Evolutionary conservation across 2,329 filamentous ascomycete species (phyloP).

Genomic region (Chrysoporthe cubensis): DNA sequence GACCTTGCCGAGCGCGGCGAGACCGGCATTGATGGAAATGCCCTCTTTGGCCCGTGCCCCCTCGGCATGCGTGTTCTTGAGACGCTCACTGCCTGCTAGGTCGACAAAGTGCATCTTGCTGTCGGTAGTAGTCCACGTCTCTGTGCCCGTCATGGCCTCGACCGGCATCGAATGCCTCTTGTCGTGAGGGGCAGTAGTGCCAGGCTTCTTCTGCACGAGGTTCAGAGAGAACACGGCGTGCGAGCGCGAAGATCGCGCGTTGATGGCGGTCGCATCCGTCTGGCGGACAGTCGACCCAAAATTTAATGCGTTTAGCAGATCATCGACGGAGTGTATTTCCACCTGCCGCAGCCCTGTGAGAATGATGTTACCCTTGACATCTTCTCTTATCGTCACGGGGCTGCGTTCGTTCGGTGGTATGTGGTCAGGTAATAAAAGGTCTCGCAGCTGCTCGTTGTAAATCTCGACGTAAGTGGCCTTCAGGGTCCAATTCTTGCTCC

Average conservation of each 20-base stretch:
- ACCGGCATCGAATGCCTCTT: conserved; percentile 87
- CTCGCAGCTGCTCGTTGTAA: conserved; percentile 94
- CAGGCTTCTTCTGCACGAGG: conserved; percentile 80
- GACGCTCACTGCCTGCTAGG: conserved; percentile 90
- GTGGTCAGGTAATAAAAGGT: conserved; percentile 81
- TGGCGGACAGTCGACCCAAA: conserved; percentile 94
- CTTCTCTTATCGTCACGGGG: conserved; percentile 89
- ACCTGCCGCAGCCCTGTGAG: conserved; percentile 88
- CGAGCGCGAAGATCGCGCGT: conserved; percentile 95
- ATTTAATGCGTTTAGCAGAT: conserved; percentile 85
- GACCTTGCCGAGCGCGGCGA: conserved; percentile 94
- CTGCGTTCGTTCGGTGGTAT: conserved; percentile 71
- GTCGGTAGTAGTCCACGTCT: conserved; percentile 80
- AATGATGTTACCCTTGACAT: conserved; percentile 91
- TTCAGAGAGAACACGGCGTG: conserved; percentile 98
- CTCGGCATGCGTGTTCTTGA: conserved; percentile 96
- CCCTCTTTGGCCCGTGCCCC: conserved; percentile 94
- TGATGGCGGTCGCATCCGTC: conserved; percentile 95
- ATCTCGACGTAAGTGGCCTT: conserved; percentile 97
- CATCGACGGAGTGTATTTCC: conserved; percentile 87
- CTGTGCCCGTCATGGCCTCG: conserved; percentile 74
- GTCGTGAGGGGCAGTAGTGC: conserved; percentile 61
- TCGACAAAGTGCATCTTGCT: conserved; percentile 99
- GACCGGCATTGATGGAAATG: conserved; percentile 96
- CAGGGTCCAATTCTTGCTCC: conserved; percentile 83